These are phyloP conservation scores for Volvariella volvacea DNA, from an alignment of 1,284 basidiomycete species.

Conservation along the genomic window DNA sequence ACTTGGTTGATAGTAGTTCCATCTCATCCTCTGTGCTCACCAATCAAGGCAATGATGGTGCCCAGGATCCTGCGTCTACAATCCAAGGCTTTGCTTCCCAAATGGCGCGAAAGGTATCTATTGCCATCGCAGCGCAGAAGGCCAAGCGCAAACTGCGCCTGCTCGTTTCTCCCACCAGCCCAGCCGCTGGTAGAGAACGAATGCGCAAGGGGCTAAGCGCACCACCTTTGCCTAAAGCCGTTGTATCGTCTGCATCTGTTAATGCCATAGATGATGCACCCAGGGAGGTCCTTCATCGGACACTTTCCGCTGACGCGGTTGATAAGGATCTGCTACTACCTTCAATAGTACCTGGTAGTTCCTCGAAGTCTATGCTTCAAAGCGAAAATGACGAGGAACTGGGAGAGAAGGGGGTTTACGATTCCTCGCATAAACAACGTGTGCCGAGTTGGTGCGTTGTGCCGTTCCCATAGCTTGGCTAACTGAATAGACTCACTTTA, in stretches of 20 bases:
- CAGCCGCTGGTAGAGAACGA: background rate
- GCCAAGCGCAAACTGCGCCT: constrained; percentile 55
- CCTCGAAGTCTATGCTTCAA: constrained; percentile 24
- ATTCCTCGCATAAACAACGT: constrained; percentile 72
- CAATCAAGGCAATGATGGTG: constrained; percentile 32
- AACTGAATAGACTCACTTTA: background rate
- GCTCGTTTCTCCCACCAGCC: constrained; percentile 21
- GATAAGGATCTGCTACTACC: constrained; percentile 28
- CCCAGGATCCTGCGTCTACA: constrained; percentile 22
- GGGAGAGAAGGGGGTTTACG: constrained; percentile 61
- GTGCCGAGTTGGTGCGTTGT: constrained; percentile 68
- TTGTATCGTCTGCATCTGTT: constrained; percentile 6
- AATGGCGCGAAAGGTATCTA: constrained; percentile 27
- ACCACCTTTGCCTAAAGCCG: background rate
- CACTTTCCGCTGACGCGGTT: constrained; percentile 13
- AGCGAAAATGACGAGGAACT: constrained; percentile 29
- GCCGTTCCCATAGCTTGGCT: background rate
- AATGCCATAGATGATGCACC: background rate
- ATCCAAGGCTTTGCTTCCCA: constrained; percentile 21
- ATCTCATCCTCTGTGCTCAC: constrained; percentile 43
- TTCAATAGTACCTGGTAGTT: constrained; percentile 32
- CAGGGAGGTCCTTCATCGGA: background rate
- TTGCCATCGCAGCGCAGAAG: constrained; percentile 41
- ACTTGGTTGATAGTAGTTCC: constrained; percentile 40
- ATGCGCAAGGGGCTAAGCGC: background rate